Evolutionary conservation across 2,329 filamentous ascomycete genomes (phyloP), one percentile per base, ranked within the genome.

Genomic region (Penicillium capsulatum): DNA sequence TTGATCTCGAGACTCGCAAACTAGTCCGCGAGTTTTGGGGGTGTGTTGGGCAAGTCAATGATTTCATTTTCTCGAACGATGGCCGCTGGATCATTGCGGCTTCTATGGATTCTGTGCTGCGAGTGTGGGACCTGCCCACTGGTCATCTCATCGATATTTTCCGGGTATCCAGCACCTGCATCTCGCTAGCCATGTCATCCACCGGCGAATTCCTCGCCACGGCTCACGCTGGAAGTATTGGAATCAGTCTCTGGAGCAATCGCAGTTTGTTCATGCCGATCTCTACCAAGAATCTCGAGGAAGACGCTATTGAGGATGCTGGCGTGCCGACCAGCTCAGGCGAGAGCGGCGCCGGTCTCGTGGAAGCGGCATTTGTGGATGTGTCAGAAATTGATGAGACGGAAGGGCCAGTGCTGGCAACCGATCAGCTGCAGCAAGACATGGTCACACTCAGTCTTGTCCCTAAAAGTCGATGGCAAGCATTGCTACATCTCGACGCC

Each of bases 241-340:
- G 92, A 9, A 83, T 98, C n/a, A 83, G 87, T 52, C 79, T 98
- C 33, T 98, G 92, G 91, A 96, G 87, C 15, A 98, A 98, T 67
- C 86, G 86, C 58, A 84, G 85, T 0, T 73, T 97, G 1, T 98
- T 95, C 72, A 86, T 83, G 40, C 89, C 95, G 54, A 81, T 95
- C 0, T 83, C 90, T 0, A 94, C 89, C 1, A 76, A 84, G 14
- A 86, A 92, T 54, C 85, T 98, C 42, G 83, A 84, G 3, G 87
- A 94, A 48, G 76, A 79, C 38, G 81, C 87, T 32, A 79, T 94
- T 30, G 72, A 72, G 6, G 69, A 79, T 9, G 75, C 88, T 13
- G 68, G 74, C 4, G 77, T 76, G 2, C 89, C 89, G 1, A 89
- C 85, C 0, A 79, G 79, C 3, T 94, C 89, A 11, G 89, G 89